These are phyloP conservation scores for Epichloe hybrida DNA, from an alignment of 2,329 filamentous ascomycete species.

Conservation along the genomic window DNA sequence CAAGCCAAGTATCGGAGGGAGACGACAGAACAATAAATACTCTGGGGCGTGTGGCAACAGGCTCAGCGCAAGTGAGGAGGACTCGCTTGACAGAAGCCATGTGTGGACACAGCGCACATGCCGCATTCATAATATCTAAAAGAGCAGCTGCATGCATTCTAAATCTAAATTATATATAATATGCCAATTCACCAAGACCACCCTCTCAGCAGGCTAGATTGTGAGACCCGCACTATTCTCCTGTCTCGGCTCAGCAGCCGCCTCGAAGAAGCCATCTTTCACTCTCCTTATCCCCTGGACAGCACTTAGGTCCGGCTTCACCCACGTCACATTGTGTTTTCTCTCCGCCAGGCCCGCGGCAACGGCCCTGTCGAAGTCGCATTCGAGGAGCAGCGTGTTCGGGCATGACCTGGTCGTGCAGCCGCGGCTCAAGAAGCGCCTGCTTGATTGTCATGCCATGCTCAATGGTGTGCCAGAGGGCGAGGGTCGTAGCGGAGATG, in stretches of 20 bases:
- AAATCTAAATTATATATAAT: no score
- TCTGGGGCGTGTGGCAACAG: no score
- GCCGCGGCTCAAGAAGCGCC: constrained; percentile 51
- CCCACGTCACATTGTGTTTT: constrained; percentile 62
- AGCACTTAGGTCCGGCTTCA: constrained; percentile 47
- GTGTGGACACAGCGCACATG: no score
- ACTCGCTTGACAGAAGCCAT: no score
- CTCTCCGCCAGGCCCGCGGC: constrained; percentile 46
- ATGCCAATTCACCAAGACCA: no score
- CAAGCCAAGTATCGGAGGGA: no score
- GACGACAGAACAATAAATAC: no score
- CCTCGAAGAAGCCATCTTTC: constrained; percentile 59
- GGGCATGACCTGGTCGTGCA: constrained; percentile 80
- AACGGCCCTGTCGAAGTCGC: constrained; percentile 49
- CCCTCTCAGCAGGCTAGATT: constrained; percentile 13
- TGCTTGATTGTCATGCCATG: constrained; percentile 41
- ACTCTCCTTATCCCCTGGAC: constrained; percentile 55
- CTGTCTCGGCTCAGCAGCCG: constrained; percentile 64
- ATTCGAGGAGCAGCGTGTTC: constrained; percentile 54
- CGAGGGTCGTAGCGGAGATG: constrained; percentile 65
- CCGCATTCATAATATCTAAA: no score
- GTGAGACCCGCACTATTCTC: constrained; percentile 52
- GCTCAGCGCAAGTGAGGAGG: no score
- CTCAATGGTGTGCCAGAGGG: constrained; percentile 60
- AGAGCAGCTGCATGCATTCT: no score